Evolutionary conservation across 805 yeast genomes (phyloP).

Genomic region (Nakazawaea ambrosiae): DNA sequence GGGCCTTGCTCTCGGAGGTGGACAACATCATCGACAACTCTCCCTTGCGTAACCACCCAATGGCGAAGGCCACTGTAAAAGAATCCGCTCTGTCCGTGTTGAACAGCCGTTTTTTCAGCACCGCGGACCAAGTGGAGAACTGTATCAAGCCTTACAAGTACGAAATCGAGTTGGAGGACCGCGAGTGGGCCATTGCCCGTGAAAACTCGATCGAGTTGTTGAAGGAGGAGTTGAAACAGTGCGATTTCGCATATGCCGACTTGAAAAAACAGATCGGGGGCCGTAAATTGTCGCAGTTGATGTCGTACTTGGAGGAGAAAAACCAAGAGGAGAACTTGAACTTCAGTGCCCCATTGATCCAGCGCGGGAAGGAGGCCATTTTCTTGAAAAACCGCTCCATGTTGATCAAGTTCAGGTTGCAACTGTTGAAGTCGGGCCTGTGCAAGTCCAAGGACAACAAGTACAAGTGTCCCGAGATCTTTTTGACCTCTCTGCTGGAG

Average conservation of each 20-base stretch:
- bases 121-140: conserved; percentile 98
- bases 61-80: conserved; percentile 71
- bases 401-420: conserved; percentile 67
- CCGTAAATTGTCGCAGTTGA: conserved; percentile 75
- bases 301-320: conserved; percentile 51
- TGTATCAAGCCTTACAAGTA: conserved; percentile 97
- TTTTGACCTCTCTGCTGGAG: conserved; percentile 85
- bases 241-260: conserved; percentile 52
- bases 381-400: conserved; percentile 70
- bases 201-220: conserved; percentile 69
- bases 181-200: conserved; percentile 83
- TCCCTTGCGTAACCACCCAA: conserved; percentile 76
- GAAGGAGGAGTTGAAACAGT: conserved; percentile 81
- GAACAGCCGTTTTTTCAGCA: conserved; percentile 72
- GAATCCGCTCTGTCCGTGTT: conserved; percentile 83
- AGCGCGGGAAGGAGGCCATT: conserved; percentile 77
- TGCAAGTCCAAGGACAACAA: conserved; percentile 78
- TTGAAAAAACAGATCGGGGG: conserved; percentile 74
- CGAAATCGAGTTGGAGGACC: conserved; percentile 91
- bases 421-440: conserved; percentile 63
- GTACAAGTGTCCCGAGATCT: conserved; percentile 91
- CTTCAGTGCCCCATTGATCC: conserved; percentile 67
- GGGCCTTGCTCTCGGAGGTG: conserved; percentile 72
- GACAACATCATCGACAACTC: conserved; percentile 67
- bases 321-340: conserved; percentile 71